phyloP scores from a whole-genome alignment of 2,329 filamentous ascomycete genomes.

The Falciphora oryzae region DNA sequence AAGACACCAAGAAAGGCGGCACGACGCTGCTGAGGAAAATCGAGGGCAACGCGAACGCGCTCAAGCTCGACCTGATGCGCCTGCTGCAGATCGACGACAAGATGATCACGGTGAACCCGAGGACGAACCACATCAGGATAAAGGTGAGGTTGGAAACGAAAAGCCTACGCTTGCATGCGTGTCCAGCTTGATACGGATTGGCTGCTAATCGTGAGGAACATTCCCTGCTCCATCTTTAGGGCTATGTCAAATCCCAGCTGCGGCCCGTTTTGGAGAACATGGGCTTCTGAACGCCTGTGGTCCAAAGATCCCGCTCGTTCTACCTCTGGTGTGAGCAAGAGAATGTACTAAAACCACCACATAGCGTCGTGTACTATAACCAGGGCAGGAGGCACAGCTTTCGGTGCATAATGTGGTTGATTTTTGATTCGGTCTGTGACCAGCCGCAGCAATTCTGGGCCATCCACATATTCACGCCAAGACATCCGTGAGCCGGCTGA shows the following conservation, averaged over 20 bases:
- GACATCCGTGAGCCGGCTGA: too few species aligned
- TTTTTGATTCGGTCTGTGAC: too few species aligned
- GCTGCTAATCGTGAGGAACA: not conserved
- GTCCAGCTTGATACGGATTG: not conserved
- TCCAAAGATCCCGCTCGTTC: not conserved
- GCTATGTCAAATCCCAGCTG: not conserved
- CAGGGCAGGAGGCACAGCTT: not conserved
- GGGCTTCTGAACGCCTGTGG: not conserved
- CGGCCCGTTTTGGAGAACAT: not conserved
- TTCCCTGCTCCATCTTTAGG: not conserved
- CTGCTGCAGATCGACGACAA: constrained; percentile 51
- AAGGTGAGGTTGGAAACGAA: constrained; percentile 47
- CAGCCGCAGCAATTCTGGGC: not conserved
- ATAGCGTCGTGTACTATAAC: not conserved
- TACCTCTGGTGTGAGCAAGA: not conserved
- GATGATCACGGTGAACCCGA: constrained; percentile 47
- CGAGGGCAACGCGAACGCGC: constrained; percentile 60
- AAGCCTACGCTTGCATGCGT: not conserved
- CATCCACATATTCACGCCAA: not conserved
- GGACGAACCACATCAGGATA: constrained; percentile 69
- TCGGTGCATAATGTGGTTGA: not conserved
- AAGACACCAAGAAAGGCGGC: constrained; percentile 65
- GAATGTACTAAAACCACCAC: not conserved
- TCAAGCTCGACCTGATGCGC: constrained; percentile 58
- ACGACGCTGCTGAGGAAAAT: constrained; percentile 78